Evolutionary conservation across 2,329 filamentous ascomycete species (phyloP), one percentile per base, ranked within the genome.

Genomic region (Xenosphaeropsis pyriputrescens): DNA sequence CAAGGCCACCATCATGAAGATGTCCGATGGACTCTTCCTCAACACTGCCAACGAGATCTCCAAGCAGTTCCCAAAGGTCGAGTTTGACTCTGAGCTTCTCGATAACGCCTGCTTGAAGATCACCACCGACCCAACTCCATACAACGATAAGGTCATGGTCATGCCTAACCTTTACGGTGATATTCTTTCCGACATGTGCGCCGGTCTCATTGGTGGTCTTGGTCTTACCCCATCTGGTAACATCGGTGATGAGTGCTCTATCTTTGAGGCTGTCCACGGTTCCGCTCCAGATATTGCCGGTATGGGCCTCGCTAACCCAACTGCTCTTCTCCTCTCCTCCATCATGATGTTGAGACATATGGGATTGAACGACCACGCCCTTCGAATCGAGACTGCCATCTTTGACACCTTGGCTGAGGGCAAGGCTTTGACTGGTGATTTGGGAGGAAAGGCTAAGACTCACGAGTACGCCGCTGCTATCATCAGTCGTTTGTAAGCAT

Each of bases 1-100:
- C 82, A 98, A 98, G 77, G 91, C 91, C 61, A 96, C 91, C 58
- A 98, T 98, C 70, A 98, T 98, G 91, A 98, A 98, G 79, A 93
- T 95, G 85, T 89, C 82, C 59, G 91, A 98, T 62, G 91, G 91
- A 67, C 84, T 98, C 45, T 98, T 98, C 79, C 75, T 98, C 51
- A 83, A 74, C 63, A 85, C 82, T 45, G 91, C 81, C 51, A 70
- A 78, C 50, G 75, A 91, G 44, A 76, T 98, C 50, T 72, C 85
- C 62, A 93, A 93, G 76, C 88, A 96, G 59, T 98, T 84, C 75
- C 91, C 91, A 47, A 71, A 79, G 52, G 85, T 98, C 56, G 84
- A 95, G 67, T 96, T 98, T 60, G 89, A 96, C 58, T 85, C 85
- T 53, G 91, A 98, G 74, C 76, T 98, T 49, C 81, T 98, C 52